Conservation (phyloP, 129 eudicot species). For the Dittrichia graveolens region DNA sequence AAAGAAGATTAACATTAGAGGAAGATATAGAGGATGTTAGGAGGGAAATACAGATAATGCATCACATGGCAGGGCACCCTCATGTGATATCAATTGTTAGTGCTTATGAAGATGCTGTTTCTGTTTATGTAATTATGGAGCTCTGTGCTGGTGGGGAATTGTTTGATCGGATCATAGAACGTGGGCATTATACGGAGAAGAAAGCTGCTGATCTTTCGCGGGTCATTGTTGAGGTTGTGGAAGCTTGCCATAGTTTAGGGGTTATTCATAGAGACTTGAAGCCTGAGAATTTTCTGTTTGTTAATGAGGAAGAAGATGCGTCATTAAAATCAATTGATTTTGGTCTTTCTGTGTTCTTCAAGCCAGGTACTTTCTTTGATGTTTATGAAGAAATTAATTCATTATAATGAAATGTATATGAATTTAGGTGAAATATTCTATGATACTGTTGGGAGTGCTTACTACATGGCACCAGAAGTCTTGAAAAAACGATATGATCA, state of each 20-base stretch:
- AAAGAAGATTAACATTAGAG: constrained; percentile 55
- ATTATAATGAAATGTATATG: constrained; percentile 11
- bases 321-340: constrained; percentile 76
- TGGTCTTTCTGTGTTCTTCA: constrained; percentile 81
- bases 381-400: not conserved
- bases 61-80: constrained; percentile 78
- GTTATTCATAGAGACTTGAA: constrained; percentile 91
- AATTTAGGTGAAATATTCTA: constrained; percentile 68
- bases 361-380: constrained; percentile 49
- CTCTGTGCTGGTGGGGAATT: constrained; percentile 88
- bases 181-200: constrained; percentile 78
- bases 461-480: constrained; percentile 90
- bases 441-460: constrained; percentile 85
- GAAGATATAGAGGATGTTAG: constrained; percentile 92
- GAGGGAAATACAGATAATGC: constrained; percentile 90
- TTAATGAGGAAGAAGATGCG: constrained; percentile 63
- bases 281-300: constrained; percentile 83
- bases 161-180: constrained; percentile 75
- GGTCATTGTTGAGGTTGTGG: constrained; percentile 73
- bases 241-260: constrained; percentile 82
- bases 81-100: constrained; percentile 64
- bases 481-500: constrained; percentile 65
- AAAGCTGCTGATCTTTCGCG: constrained; percentile 86
- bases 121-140: constrained; percentile 78
- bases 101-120: constrained; percentile 86